Base-by-base conservation (phyloP, 176 grass and related monocot genomes). In the Phoenix dactylifera region DNA sequence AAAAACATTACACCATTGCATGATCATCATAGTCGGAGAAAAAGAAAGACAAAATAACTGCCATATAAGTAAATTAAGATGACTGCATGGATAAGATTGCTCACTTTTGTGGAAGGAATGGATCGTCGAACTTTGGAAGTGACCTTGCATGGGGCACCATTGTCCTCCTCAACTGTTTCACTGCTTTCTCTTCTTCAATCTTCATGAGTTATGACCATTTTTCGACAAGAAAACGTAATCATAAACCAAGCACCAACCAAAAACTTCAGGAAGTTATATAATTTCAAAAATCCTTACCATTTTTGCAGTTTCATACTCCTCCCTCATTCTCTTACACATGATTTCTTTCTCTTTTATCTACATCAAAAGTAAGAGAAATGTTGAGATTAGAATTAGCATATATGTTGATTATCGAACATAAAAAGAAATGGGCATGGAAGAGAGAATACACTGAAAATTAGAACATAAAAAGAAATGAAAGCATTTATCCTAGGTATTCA, bases 181-280 rank as follows among this genome's bases (percentile, higher is more conserved):
- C 26, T 1, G 82, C 94, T 61, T 89, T 98, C 72, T 98, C 94
- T 67, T 98, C 94, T 55, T 98, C 94, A 7, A 98, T 83, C 94
- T 98, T 44, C 35, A 44, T 5, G 65, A 60, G 73, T 78, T 54
- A 22, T 16, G 3, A 39, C 7, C 28, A 51, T 35, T 22, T 6
- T 30, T 81, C 57, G 9, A 14, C 67, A 20, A 6, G 39, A 28
- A 72, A 59, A 68, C 19, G 16, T 44, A 14, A 12, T 44, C 35
- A 44, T 44, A 44, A 44, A 12, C 9, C 7, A 44, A 12, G 35
- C 35, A 44, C 35, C 35, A 44, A 44, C 7, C 10, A 14, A 44
- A 14, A 12, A 44, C 35, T 44, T 44, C 10, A 44, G 9, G 35
- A 14, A 44, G 7, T 44, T 9, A 12, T 3, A 44, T 44, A 44